Base-by-base conservation (phyloP, 2,329 filamentous ascomycete species). In the Ophiostoma australiae region DNA sequence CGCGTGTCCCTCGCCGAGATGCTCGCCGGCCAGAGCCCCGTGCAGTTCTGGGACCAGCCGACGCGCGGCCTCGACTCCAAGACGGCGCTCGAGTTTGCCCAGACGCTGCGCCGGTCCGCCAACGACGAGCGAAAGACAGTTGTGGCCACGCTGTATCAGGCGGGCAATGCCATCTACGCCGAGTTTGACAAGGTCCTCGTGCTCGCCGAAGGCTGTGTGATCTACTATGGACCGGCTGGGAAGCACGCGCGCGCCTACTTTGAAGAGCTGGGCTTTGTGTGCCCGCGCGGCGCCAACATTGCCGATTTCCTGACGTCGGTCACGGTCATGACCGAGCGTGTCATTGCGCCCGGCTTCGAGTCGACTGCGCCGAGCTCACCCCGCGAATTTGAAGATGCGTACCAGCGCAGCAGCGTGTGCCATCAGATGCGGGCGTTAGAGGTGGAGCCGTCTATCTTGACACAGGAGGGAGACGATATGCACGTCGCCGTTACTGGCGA, bases 241-340 rank as follows among this genome's bases (percentile, higher is more conserved):
- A 35, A 23, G 37, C 81, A 84, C 5, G 90, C 90, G 0, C 86
- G 82, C 74, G 81, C 86, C 72, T 91, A 91, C 78, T 92, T 92
- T 74, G 78, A 89, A 74, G 81, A 87, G 74, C 82, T 92, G 0
- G 90, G 90, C 6, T 91, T 90, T 76, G 84, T 88, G 52, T 89
- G 88, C 76, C 88, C 89, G 3, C 79, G 87, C 2, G 87, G 89
- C 13, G 87, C 88, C 80, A 91, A 89, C 0, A 90, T 87, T 0
- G 87, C 89, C 31, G 90, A 92, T 77, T 92, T 91, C 80, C 79
- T 92, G 67, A 92, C 89, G 1, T 90, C 88, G n/a, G 89, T 92
- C 80, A 91, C 89, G 1, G 85, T 84, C 69, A 79, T 87, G 1
- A 74, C 80, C 7, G 87, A 89, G 78, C 86, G 87, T 72, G 74